These are phyloP conservation scores for Ophiognomonia clavigignenti-juglandacearum DNA, from an alignment of 2,329 filamentous ascomycete genomes.

Conservation along the genomic window DNA sequence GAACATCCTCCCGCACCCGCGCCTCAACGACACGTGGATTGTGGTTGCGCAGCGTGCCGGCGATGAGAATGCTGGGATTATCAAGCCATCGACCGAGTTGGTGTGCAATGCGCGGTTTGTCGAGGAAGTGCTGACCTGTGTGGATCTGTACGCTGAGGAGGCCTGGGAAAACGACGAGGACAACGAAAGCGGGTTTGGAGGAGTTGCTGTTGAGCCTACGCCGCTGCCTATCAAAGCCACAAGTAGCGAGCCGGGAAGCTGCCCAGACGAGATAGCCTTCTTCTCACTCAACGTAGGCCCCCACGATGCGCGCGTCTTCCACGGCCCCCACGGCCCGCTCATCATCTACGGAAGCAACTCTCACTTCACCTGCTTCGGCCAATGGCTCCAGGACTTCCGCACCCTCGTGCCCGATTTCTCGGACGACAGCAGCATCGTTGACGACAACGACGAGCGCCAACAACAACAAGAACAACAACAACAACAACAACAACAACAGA, in stretches of 20 bases:
- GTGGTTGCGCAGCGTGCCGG: conserved; percentile 42
- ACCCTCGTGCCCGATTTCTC: conserved; percentile 39
- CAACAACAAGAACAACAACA: not conserved
- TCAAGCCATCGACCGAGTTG: conserved; percentile 34
- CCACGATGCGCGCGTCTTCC: conserved; percentile 55
- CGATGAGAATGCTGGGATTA: conserved; percentile 19
- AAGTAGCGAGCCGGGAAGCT: conserved; percentile 30
- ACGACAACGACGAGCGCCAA: too few relatives aligned
- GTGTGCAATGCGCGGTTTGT: conserved; percentile 46
- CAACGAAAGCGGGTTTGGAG: too few relatives aligned
- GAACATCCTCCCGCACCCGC: conserved; percentile 53
- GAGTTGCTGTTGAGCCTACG: conserved; percentile 28
- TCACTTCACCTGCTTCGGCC: conserved; percentile 48
- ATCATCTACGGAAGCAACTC: conserved; percentile 54
- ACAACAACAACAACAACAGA: not conserved
- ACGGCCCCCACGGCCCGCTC: conserved; percentile 45
- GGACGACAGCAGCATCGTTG: conserved; percentile 20
- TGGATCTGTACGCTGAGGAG: too few relatives aligned
- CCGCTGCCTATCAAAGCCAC: conserved; percentile 44
- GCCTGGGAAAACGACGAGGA: too few relatives aligned
- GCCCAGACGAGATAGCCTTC: conserved; percentile 36
- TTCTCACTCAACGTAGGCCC: conserved; percentile 45
- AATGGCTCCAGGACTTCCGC: conserved; percentile 51
- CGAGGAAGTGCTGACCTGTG: conserved; percentile 36
- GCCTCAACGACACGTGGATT: conserved; percentile 40